Base-by-base conservation (phyloP, 1,139 yeast genomes). In the Zygosaccharomyces pseudobailii region DNA sequence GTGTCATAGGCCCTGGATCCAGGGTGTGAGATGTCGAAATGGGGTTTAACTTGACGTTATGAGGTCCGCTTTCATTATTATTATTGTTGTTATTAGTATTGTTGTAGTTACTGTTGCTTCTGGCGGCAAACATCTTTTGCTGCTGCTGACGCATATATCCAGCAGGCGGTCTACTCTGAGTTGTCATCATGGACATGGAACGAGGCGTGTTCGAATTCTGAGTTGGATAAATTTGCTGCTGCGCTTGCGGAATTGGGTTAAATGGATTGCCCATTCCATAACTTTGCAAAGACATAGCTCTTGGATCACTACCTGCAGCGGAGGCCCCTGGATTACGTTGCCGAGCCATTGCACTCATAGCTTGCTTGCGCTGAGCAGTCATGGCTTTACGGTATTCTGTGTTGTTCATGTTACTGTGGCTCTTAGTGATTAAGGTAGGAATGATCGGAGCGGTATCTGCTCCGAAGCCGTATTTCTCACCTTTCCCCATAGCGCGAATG, bases 391-490 rank as follows among this genome's bases (percentile, higher is more conserved):
- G 71, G 60, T 85, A 84, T 52, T 81, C 82, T 7, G 78, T 70
- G 55, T 78, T 82, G 53, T 69, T 73, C 59, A 69, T 58, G 35
- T 66, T 60, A 9, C 58, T 55, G 28, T 59, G 59, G 13, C 55
- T 58, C 22, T 57, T 66, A 0, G 71, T 61, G 20, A 70, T 62
- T 9, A 84, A 48, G 0, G 87, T 82, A 7, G 94, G 94, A 36
- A 85, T 84, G 53, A 83, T 79, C 4, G 92, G 90, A 0, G 87
- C 75, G 0, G 89, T 75, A 56, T 82, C 88, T 17, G 68, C 61
- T 6, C 69, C 67, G 35, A 73, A 67, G 1, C 84, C 84, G 59
- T 82, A 82, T 36, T 62, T 62, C 35, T 65, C 67, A 39, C 79
- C 79, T 54, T 82, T 86, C 46, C 84, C 71, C 2, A 82, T 68